phyloP scores from a whole-genome alignment of 495 filamentous ascomycete species.

The Parathielavia appendiculata region DNA sequence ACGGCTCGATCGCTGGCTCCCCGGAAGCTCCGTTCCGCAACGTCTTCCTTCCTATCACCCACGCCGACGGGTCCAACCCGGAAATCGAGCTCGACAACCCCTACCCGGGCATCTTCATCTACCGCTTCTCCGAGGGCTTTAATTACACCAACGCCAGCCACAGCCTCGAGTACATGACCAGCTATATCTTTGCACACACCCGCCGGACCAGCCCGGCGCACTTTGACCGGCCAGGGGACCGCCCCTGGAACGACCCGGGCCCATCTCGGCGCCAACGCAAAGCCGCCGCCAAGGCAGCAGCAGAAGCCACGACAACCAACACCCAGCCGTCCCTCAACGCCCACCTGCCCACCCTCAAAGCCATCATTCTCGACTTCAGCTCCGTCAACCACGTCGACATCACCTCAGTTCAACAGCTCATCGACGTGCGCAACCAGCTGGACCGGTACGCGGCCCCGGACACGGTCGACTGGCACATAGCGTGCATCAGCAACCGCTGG shows the following conservation, averaged over 20 bases:
- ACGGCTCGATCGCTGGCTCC: constrained; percentile 47
- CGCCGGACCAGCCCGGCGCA: constrained; percentile 66
- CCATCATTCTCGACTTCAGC: constrained; percentile 90
- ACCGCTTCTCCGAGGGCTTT: constrained; percentile 93
- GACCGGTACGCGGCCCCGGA: constrained; percentile 82
- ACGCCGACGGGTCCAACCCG: constrained; percentile 87
- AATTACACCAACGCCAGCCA: constrained; percentile 93
- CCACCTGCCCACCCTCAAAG: constrained; percentile 71
- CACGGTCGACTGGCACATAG: constrained; percentile 92
- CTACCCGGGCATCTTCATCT: constrained; percentile 95
- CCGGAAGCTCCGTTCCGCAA: constrained; percentile 49
- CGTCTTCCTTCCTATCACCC: constrained; percentile 86
- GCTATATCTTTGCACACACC: constrained; percentile 68
- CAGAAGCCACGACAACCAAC: constrained; percentile 33
- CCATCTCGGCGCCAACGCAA: constrained; percentile 46
- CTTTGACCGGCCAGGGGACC: constrained; percentile 66
- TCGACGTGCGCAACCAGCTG: constrained; percentile 96
- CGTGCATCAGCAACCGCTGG: constrained; percentile 93
- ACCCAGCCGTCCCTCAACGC: constrained; percentile 39
- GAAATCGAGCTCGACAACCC: constrained; percentile 71
- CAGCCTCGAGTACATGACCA: constrained; percentile 76
- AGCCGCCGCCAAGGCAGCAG: constrained; percentile 32
- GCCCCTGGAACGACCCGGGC: constrained; percentile 95
- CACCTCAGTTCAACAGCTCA: constrained; percentile 89
- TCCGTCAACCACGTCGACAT: constrained; percentile 96